phyloP scores from a whole-genome alignment of 345 rosid species.

The Capsella bursapastoris region DNA sequence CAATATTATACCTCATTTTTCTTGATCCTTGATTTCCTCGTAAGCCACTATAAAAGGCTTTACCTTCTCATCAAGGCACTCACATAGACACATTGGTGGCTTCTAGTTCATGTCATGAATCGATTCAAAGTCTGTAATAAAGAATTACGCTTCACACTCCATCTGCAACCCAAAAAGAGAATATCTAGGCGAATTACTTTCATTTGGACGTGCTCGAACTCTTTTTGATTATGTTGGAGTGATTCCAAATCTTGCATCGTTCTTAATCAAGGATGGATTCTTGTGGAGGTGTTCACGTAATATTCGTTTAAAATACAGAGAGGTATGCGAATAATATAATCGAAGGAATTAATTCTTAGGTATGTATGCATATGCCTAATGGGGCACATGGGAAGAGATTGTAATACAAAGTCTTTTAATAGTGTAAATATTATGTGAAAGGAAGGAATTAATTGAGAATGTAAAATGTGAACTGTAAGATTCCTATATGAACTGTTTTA shows the following conservation, averaged over 20 bases:
- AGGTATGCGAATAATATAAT: neutral
- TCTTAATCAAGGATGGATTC: neutral
- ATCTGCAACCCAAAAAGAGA: too few relatives aligned
- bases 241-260: neutral
- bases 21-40: too few relatives aligned
- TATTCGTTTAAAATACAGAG: neutral
- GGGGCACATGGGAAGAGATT: constrained; percentile 40
- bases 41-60: too few relatives aligned
- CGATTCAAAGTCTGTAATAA: too few relatives aligned
- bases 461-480: constrained; percentile 38
- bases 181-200: too few relatives aligned
- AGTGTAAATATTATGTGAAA: constrained; percentile 14
- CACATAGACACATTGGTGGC: too few relatives aligned
- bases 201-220: too few relatives aligned
- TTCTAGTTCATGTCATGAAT: too few relatives aligned
- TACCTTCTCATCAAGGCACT: too few relatives aligned
- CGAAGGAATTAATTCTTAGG: neutral
- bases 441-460: constrained; percentile 38
- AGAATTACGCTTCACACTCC: too few relatives aligned
- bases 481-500: constrained; percentile 29
- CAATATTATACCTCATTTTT: too few relatives aligned
- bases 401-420: constrained; percentile 10
- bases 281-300: constrained; percentile 3
- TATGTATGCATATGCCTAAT: neutral
- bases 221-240: too few relatives aligned